phyloP scores from a whole-genome alignment of 768 basidiomycete species.

The Agaricus sinodeliciosus region DNA sequence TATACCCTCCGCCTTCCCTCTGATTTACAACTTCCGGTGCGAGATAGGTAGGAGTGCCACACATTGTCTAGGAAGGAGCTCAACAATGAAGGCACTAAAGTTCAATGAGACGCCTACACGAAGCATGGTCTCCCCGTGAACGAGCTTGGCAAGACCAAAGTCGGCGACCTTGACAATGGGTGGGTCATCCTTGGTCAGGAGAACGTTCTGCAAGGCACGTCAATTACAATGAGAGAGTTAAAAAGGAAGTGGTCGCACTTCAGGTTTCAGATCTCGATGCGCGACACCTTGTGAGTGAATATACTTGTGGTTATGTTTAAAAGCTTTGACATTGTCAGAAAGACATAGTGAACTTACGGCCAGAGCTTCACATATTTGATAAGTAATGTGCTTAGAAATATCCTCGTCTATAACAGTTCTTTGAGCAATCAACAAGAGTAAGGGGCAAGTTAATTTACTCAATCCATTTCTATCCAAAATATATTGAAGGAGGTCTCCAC shows the following conservation, averaged over 20 bases:
- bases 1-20: constrained; percentile 64
- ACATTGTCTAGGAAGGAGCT: constrained; percentile 64
- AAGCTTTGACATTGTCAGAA: not conserved
- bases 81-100: not conserved
- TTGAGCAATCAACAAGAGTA: not conserved
- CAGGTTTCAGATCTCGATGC: constrained; percentile 93
- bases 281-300: constrained; percentile 73
- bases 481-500: constrained; percentile 83
- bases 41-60: constrained; percentile 92
- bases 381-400: constrained; percentile 62
- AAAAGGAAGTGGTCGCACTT: constrained; percentile 33
- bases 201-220: constrained; percentile 54
- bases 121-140: constrained; percentile 71
- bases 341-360: constrained; percentile 35
- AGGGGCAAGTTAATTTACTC: constrained; percentile 32
- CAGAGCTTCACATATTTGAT: constrained; percentile 78
- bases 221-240: not conserved
- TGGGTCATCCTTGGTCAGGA: constrained; percentile 66
- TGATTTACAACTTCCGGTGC: constrained; percentile 87
- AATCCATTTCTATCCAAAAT: constrained; percentile 59
- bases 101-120: constrained; percentile 38
- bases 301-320: constrained; percentile 31
- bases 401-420: constrained; percentile 35
- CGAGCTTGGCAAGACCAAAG: constrained; percentile 93
- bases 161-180: constrained; percentile 87